These are phyloP conservation scores for Agastache rugosa DNA, from an alignment of 257 asterid genomes.

Conservation along the genomic window DNA sequence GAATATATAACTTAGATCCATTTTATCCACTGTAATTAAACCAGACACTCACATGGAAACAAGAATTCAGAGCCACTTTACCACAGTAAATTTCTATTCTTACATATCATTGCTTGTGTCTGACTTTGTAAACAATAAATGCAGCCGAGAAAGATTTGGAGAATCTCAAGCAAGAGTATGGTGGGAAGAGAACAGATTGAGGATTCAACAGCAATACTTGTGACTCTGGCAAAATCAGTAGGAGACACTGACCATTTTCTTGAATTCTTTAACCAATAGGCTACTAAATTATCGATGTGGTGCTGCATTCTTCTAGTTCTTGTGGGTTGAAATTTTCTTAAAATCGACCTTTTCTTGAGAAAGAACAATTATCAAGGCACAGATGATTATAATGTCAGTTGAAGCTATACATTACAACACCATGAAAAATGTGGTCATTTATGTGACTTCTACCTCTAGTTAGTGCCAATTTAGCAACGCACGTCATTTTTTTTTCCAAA, in stretches of 20 bases:
- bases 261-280: conserved; percentile 24
- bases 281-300: conserved; percentile 1
- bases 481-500: not conserved
- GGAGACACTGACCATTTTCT: conserved; percentile 5
- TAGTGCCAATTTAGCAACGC: not conserved
- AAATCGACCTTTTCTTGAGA: not conserved
- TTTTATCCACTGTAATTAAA: not conserved
- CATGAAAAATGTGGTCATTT: conserved; percentile 12
- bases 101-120: conserved; percentile 16
- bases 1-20: conserved; percentile 19
- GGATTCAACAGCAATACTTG: conserved; percentile 89
- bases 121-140: conserved; percentile 36
- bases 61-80: not conserved
- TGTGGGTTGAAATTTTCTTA: not conserved
- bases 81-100: not conserved
- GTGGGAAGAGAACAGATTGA: conserved; percentile 92
- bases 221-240: conserved; percentile 42
- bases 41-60: not conserved
- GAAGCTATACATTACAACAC: conserved; percentile 1
- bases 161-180: conserved; percentile 93
- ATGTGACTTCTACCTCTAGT: conserved; percentile 12
- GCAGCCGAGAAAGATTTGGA: conserved; percentile 93
- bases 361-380: not conserved
- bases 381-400: not conserved
- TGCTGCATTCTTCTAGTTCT: conserved; percentile 24